A percentile compares a stretch with the other conserved stretches of the same genome.
Conservation (phyloP, 1,139 yeast species). For the Magnusiomyces suaveolens region DNA sequence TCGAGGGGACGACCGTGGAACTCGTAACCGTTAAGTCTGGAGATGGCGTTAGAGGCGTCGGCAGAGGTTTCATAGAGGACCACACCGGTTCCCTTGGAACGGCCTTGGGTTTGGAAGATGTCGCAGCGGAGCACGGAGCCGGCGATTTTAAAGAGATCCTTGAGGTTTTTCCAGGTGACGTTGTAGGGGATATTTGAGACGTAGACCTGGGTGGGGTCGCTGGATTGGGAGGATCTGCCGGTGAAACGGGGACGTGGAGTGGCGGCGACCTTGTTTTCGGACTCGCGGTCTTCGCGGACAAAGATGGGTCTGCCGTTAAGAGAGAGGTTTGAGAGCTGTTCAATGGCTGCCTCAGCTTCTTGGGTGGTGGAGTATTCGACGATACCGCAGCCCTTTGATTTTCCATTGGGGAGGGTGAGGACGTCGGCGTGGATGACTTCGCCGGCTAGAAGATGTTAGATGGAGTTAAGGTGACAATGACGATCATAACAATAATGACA, state of each 20-base stretch:
- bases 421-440: constrained; percentile 78
- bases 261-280: constrained; percentile 21
- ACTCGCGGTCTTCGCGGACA: constrained; percentile 56
- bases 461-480: too few relatives aligned
- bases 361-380: constrained; percentile 68
- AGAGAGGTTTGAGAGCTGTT: constrained; percentile 54
- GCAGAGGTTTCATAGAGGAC: constrained; percentile 80
- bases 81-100: constrained; percentile 80
- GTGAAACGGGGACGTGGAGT: constrained; percentile 18
- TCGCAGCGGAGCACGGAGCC: constrained; percentile 79
- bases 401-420: constrained; percentile 71
- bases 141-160: constrained; percentile 69
- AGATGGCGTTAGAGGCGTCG: constrained; percentile 85
- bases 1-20: constrained; percentile 83
- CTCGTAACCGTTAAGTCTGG: constrained; percentile 85
- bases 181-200: constrained; percentile 78
- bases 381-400: constrained; percentile 64
- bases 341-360: constrained; percentile 69
- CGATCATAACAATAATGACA: neutral
- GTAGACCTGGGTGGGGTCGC: constrained; percentile 50
- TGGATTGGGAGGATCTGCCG: constrained; percentile 15
- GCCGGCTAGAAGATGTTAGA: constrained; percentile 42
- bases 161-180: constrained; percentile 73
- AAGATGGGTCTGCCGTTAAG: constrained; percentile 75
- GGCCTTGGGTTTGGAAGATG: constrained; percentile 61